Percentiles rank a stretch among this genome's conserved stretches.
Evolutionary conservation across 1,284 basidiomycete species (phyloP).

Genomic region (Ceratobasidium sp.): DNA sequence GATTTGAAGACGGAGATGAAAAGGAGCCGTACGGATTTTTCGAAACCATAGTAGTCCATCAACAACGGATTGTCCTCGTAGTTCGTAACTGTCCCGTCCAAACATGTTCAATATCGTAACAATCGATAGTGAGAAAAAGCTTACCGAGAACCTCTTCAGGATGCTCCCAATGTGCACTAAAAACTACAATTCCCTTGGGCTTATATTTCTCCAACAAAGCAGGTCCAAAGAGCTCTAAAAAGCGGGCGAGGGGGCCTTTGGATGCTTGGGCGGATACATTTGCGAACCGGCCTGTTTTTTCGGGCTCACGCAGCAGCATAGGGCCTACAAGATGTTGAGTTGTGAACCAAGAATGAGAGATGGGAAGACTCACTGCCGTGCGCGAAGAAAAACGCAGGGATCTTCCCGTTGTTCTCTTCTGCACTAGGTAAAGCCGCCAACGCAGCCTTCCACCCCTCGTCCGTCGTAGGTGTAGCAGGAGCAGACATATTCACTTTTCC

Average conservation of each 20-base stretch:
- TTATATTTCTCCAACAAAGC: constrained; percentile 73
- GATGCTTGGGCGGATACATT: constrained; percentile 58
- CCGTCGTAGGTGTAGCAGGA: not conserved
- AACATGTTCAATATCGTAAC: no score
- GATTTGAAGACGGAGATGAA: not conserved
- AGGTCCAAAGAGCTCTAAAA: constrained; percentile 75
- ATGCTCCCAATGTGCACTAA: constrained; percentile 84
- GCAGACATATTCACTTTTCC: no score
- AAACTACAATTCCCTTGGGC: constrained; percentile 78
- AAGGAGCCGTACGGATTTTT: constrained; percentile 44
- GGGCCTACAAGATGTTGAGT: constrained; percentile 13
- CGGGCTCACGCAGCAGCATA: constrained; percentile 11
- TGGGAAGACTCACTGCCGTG: constrained; percentile 63
- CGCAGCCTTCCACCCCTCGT: constrained; percentile 63
- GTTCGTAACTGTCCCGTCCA: constrained; percentile 65
- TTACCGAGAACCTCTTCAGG: constrained; percentile 64
- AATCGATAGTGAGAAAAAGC: constrained; percentile 44
- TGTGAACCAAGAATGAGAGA: not conserved
- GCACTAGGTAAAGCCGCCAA: constrained; percentile 69
- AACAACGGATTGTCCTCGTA: constrained; percentile 77
- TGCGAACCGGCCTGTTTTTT: constrained; percentile 40
- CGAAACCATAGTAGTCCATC: constrained; percentile 79
- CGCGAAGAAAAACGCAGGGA: constrained; percentile 79
- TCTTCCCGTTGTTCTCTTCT: constrained; percentile 59
- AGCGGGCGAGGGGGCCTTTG: constrained; percentile 66